A percentile compares a stretch with the other conserved stretches of the same genome.
phyloP scores from a whole-genome alignment of 768 basidiomycete species.

The Boletus patriciae region DNA sequence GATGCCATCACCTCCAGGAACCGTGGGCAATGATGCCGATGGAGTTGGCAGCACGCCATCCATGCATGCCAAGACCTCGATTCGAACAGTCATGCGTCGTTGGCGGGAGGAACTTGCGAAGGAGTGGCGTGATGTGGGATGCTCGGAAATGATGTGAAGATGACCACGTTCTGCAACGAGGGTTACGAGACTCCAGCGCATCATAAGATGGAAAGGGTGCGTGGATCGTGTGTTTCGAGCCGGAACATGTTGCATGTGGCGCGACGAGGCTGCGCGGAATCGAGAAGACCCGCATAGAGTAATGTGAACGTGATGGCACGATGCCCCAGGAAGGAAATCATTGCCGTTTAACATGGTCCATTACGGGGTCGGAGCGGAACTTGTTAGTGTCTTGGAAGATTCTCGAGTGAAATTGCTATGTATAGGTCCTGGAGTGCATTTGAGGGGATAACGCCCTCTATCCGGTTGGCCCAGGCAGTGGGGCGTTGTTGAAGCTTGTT shows the following conservation, averaged over 20 bases:
- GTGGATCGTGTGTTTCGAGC: constrained; percentile 28
- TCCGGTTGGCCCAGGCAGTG: constrained; percentile 11
- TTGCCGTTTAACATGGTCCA: constrained; percentile 9
- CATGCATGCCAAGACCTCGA: not conserved
- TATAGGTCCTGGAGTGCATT: constrained; percentile 12
- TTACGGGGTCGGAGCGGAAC: constrained; percentile 23
- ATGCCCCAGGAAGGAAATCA: constrained; percentile 17
- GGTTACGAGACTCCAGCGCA: constrained; percentile 5
- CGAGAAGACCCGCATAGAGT: constrained; percentile 10
- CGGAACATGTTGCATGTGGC: constrained; percentile 28
- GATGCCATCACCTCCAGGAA: constrained; percentile 10
- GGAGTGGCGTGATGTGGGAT: constrained; percentile 1
- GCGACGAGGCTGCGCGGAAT: constrained; percentile 22
- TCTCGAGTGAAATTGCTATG: constrained; percentile 12
- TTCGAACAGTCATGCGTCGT: constrained; percentile 1
- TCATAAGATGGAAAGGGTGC: constrained; percentile 14
- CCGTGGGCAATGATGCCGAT: constrained; percentile 1
- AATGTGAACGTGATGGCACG: constrained; percentile 16
- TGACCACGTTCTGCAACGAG: constrained; percentile 9
- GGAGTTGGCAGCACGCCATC: constrained; percentile 8
- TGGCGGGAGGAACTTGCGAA: constrained; percentile 8
- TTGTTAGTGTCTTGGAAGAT: constrained; percentile 11
- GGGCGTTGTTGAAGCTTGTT: constrained; percentile 11
- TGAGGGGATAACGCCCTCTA: constrained; percentile 19
- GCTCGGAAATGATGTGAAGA: constrained; percentile 26